Evolutionary conservation across 495 filamentous ascomycete genomes (phyloP).

Genomic region (Cercophora samala): DNA sequence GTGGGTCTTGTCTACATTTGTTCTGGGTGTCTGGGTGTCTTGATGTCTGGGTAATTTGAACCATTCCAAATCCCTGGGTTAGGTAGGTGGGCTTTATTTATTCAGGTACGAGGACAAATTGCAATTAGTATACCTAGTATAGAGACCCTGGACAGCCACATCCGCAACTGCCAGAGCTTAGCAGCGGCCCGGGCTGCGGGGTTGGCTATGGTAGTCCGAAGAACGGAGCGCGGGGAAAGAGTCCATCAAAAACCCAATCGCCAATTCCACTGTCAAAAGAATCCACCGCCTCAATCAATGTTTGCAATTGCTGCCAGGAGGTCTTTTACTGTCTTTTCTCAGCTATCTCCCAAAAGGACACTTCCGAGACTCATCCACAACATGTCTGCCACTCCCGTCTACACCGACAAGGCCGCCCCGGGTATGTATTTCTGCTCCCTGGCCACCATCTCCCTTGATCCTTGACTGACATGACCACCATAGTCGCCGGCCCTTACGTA

Average conservation of each 20-base stretch:
- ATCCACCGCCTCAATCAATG: conserved; percentile 13
- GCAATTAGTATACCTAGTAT: not conserved
- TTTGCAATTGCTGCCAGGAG: conserved; percentile 20
- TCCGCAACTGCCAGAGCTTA: conserved; percentile 8
- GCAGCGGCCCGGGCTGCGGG: conserved; percentile 17
- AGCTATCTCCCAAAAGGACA: conserved; percentile 11
- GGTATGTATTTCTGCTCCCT: conserved; percentile 38
- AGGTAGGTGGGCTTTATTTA: not conserved
- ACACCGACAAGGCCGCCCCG: conserved; percentile 50
- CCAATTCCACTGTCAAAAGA: not conserved
- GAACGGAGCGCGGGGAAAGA: conserved; percentile 27
- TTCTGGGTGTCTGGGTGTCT: too few relatives aligned
- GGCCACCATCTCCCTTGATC: not conserved
- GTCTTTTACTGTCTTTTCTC: conserved; percentile 19
- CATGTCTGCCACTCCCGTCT: conserved; percentile 49
- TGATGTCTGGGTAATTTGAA: not conserved
- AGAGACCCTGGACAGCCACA: not conserved
- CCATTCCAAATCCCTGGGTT: not conserved
- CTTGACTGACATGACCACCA: not conserved
- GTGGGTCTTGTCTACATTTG: too few relatives aligned
- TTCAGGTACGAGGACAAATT: not conserved
- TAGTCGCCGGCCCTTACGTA: conserved; percentile 58
- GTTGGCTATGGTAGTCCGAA: conserved; percentile 25
- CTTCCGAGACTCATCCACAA: conserved; percentile 26
- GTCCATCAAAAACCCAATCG: conserved; percentile 3